These are phyloP conservation scores for Plasmodium fragile DNA, from an alignment of 169 alveolate species.

Conservation along the genomic window DNA sequence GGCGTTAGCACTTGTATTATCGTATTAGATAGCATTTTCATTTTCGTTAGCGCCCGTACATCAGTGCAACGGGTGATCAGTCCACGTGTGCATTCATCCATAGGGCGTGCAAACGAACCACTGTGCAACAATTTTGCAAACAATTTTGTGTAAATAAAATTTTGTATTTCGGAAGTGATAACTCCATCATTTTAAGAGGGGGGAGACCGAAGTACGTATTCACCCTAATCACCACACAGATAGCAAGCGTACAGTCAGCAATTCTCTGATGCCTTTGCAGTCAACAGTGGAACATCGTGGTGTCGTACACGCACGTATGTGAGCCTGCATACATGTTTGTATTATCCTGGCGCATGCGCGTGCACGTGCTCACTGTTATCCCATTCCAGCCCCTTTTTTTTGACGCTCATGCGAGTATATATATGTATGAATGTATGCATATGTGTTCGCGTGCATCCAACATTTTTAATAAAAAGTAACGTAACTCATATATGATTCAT, in stretches of 20 bases:
- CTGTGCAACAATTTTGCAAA: neutral
- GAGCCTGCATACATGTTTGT: neutral
- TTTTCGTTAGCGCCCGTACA: neutral
- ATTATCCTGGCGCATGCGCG: neutral
- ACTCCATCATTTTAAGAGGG: neutral
- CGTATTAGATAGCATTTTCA: no score
- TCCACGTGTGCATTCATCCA: neutral
- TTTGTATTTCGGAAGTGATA: constrained; percentile 1
- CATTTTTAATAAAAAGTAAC: neutral
- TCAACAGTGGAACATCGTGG: neutral
- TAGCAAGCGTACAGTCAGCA: neutral
- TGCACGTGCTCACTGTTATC: neutral
- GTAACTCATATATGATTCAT: neutral
- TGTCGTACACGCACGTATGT: neutral
- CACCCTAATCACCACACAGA: neutral
- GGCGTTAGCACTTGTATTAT: neutral
- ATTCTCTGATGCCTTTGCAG: neutral
- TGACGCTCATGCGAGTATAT: neutral
- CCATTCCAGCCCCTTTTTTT: neutral
- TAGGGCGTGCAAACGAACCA: neutral
- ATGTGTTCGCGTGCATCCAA: neutral
- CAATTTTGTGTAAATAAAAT: constrained; percentile 10
- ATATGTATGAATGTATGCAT: constrained; percentile 2
- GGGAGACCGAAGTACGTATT: neutral
- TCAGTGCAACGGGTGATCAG: neutral